A percentile compares a stretch with the other conserved stretches of the same genome.
Evolutionary conservation across 2,329 filamentous ascomycete genomes (phyloP).

Genomic region (Boeremia exigua): DNA sequence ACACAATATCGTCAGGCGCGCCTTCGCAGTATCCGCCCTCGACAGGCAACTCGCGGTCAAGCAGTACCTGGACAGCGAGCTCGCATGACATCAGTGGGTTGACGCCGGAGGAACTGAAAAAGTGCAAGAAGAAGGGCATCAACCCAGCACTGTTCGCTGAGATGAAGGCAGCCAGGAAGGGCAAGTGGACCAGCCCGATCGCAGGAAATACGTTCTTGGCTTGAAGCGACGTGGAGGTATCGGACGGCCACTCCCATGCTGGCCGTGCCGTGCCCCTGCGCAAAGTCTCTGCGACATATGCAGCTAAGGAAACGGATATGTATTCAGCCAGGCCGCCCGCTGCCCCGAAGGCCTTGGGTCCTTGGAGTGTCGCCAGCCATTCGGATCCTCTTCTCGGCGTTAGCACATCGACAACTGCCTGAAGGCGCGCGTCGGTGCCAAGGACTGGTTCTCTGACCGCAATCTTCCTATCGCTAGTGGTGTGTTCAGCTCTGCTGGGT

Average conservation of each 20-base stretch:
- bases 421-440: too few relatives aligned
- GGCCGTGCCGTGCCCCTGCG: too few relatives aligned
- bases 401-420: too few relatives aligned
- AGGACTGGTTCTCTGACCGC: too few relatives aligned
- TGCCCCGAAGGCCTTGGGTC: too few relatives aligned
- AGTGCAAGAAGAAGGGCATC: conserved; percentile 55
- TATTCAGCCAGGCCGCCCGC: too few relatives aligned
- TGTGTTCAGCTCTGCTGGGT: not conserved
- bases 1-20: conserved; percentile 30
- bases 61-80: conserved; percentile 49
- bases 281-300: too few relatives aligned
- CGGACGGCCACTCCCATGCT: not conserved
- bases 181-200: conserved; percentile 46
- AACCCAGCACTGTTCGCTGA: conserved; percentile 55
- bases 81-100: conserved; percentile 48
- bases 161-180: conserved; percentile 54
- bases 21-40: conserved; percentile 19
- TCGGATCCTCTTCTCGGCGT: too few relatives aligned
- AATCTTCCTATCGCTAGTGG: not conserved
- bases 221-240: not conserved
- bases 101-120: conserved; percentile 51
- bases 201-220: conserved; percentile 43
- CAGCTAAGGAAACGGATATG: too few relatives aligned
- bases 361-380: too few relatives aligned
- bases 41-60: conserved; percentile 25